Base-by-base conservation (phyloP, 2,329 filamentous ascomycete species). In the Fusarium drepaniforme region DNA sequence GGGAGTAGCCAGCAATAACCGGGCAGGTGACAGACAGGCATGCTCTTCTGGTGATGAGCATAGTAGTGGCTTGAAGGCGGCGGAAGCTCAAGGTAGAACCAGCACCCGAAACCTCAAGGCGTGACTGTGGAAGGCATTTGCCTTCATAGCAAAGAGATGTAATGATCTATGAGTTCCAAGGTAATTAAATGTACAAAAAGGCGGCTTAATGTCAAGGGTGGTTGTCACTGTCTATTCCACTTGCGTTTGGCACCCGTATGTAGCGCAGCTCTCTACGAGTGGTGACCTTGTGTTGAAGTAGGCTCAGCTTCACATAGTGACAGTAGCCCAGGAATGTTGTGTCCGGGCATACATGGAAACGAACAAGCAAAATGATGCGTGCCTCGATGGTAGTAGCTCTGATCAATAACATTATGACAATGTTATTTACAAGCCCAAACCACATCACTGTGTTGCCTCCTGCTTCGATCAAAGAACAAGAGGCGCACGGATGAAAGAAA, bases 1-100 rank as follows among this genome's bases (percentile, higher is more conserved):
- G 60, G 64, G 44, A 46, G 65, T 30, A 63, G 66, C 25, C 66
- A 76, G 53, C 64, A 67, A n/a, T 73, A 57, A 49, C 25, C 25
- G 49, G 16, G 3, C 16, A 18, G 25, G 28, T 35, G 53, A 8
- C n/a, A 38, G 16, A 15, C 8, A 38, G 16, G 9, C 8, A 61
- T 61, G 11, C 38, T 23, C 56, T 59, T 59, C 16, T 18, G 8
- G 35, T 16, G 23, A 23, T 42, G 23, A 15, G 25, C 25, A 40
- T 15, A 18, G n/a, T 23, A 30, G 21, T 6, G 13, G 23, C 28
- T 56, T 56, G 51, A 21, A 33, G 12, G 30, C 18, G 18, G 28
- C 3, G 12, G 18, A 33, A 38, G 21, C 33, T 37, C 13, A 18
- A 23, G n/a, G 53, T 11, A 58, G 53, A 35, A 23, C n/a, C 13